Base-by-base conservation (phyloP, 129 eudicot species). In the Erigeron canadensis region DNA sequence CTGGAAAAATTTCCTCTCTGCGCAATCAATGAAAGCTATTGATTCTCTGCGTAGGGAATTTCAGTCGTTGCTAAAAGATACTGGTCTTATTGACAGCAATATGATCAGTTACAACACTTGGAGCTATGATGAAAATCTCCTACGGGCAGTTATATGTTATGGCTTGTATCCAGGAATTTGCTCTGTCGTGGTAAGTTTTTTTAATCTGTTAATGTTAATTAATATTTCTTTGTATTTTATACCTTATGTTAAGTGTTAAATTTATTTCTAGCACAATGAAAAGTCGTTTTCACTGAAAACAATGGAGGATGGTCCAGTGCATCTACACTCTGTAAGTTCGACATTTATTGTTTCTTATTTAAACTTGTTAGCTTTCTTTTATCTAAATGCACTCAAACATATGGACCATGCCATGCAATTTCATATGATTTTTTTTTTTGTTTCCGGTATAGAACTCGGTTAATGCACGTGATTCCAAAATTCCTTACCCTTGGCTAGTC, bases 151-250 rank as follows among this genome's bases (percentile, higher is more conserved):
- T 75, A 84, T 90, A 47, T 94, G 99, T 80, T 94, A 87, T 64
- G 99, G 99, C 67, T 79, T 94, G 81, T 94, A 94, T 82, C 99
- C 99, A 16, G 96, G 97, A 79, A 80, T 94, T 69, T 86, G 96
- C 75, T 94, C 99, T 34, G 83, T 94, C 51, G 93, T 94, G 88
- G 99, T 94, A 86, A 80, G 42, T 13, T 51, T 71, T 8, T 16
- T 41, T 70, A n/a, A 41, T 47, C 23, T 28, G 11, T 11, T 37
- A 40, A 61, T 40, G 11, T 5, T 10, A n/a, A 51, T 43, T 50
- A 16, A 40, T 13, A 18, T 63, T 63, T 10, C 45, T 63, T 10
- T 10, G 4, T 39, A 22, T 70, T 65, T 70, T 76, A 57, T 68
- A 47, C 59, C 13, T 23, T 46, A 19, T 69, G 18, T 11, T 54